Percentiles rank a stretch among this genome's conserved stretches.
Conservation (phyloP, 2,329 filamentous ascomycete genomes). For the Nemania diffusa region DNA sequence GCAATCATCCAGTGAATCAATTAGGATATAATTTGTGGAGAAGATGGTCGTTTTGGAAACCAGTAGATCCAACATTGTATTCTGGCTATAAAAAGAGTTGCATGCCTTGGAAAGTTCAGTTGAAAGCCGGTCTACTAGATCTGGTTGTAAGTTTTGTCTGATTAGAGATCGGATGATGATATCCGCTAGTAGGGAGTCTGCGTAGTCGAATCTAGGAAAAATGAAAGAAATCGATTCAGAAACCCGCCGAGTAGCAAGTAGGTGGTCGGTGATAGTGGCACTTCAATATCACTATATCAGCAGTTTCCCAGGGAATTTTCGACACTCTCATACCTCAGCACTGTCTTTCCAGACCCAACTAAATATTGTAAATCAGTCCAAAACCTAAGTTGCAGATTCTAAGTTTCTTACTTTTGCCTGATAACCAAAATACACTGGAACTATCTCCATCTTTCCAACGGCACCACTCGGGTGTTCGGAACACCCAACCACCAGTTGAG, state of each 20-base stretch:
- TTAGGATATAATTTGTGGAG: slow-evolving; percentile 43
- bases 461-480: slow-evolving; percentile 10
- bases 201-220: slow-evolving; percentile 38
- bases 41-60: slow-evolving; percentile 8
- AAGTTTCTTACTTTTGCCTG: slow-evolving; percentile 19
- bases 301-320: not conserved
- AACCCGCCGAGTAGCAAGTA: slow-evolving; percentile 11
- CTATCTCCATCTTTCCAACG: not conserved
- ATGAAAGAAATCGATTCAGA: slow-evolving; percentile 38
- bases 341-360: slow-evolving; percentile 35
- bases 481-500: slow-evolving; percentile 15
- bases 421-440: slow-evolving; percentile 14
- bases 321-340: slow-evolving; percentile 15
- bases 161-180: slow-evolving; percentile 39
- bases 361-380: not conserved
- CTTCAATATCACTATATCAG: not conserved
- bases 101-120: not conserved
- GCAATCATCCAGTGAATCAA: slow-evolving; percentile 52
- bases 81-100: not conserved
- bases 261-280: slow-evolving; percentile 29
- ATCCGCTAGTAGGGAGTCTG: slow-evolving; percentile 35
- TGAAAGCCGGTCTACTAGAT: not conserved
- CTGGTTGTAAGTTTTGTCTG: slow-evolving; percentile 31
- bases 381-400: not conserved
- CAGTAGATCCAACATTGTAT: slow-evolving; percentile 3